Percentiles rank a stretch among this genome's conserved stretches.
Conservation (phyloP, 495 filamentous ascomycete genomes). For the Lasiosphaeriaceae sp. region DNA sequence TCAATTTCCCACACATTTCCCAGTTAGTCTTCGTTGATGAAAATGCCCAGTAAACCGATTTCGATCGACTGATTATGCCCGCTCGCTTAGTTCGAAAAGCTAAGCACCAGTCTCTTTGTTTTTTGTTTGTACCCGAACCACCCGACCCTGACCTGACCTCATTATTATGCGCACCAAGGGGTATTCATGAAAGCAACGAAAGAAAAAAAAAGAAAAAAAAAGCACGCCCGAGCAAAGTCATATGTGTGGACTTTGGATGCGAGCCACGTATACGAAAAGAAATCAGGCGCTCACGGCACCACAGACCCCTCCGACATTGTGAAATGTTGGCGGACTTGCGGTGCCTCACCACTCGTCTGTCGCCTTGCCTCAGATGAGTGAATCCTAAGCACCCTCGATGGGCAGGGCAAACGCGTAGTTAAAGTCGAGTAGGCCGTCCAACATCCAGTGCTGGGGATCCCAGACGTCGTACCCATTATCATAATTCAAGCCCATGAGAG, state of each 20-base stretch:
- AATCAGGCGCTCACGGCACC: too few relatives aligned
- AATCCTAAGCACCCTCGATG: constrained; percentile 42
- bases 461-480: constrained; percentile 77
- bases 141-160: background rate
- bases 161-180: constrained; percentile 1
- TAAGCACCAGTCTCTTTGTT: background rate
- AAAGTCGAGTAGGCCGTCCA: constrained; percentile 79
- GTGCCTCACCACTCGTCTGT: background rate
- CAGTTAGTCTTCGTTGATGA: too few relatives aligned
- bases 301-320: too few relatives aligned
- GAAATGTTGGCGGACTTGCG: background rate
- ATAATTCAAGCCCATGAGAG: constrained; percentile 46
- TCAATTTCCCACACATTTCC: too few relatives aligned
- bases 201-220: background rate
- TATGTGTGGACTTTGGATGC: background rate
- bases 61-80: too few relatives aligned
- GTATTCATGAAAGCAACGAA: constrained; percentile 1
- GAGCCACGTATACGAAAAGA: background rate
- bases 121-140: background rate
- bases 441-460: constrained; percentile 86
- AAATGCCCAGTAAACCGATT: too few relatives aligned
- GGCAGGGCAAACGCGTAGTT: constrained; percentile 58
- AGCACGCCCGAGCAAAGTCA: background rate
- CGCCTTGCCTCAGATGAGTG: background rate
- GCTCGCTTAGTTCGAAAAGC: background rate